These are phyloP conservation scores for Zizania palustris DNA, from an alignment of 202 grass and related monocot genomes.

Conservation along the genomic window DNA sequence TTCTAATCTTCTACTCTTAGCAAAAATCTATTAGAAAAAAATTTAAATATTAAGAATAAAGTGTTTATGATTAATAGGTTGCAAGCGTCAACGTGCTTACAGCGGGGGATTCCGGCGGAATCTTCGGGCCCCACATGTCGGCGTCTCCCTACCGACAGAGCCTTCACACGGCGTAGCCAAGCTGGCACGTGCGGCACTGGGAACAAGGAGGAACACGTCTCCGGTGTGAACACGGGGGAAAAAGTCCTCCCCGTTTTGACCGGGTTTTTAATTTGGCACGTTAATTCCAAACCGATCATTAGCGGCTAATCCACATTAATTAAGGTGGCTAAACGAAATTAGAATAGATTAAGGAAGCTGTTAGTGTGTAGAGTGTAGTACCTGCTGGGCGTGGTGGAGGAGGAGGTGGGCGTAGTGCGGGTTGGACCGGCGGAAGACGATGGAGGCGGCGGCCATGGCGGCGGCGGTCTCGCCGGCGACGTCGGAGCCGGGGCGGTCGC, in stretches of 20 bases:
- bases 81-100: conserved; percentile 9
- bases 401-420: conserved; percentile 82
- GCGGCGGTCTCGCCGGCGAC: conserved; percentile 91
- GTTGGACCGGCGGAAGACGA: conserved; percentile 63
- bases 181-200: conserved; percentile 37
- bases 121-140: background rate
- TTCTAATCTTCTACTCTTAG: too few species aligned
- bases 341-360: background rate
- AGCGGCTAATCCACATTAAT: background rate
- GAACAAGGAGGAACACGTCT: background rate
- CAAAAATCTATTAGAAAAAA: too few species aligned
- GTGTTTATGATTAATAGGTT: too few species aligned
- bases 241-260: conserved; percentile 31
- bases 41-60: too few species aligned
- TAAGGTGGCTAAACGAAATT: background rate
- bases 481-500: conserved; percentile 69
- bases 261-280: background rate
- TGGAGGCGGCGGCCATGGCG: conserved; percentile 80
- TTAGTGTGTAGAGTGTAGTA: too few species aligned
- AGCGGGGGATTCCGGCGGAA: too few species aligned
- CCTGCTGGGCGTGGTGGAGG: conserved; percentile 78
- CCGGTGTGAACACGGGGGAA: conserved; percentile 19
- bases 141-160: conserved; percentile 33
- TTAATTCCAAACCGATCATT: background rate
- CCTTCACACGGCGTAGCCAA: background rate